These are phyloP conservation scores for Adansonia rubrostipa DNA, from an alignment of 441 rosid species.

Conservation along the genomic window DNA sequence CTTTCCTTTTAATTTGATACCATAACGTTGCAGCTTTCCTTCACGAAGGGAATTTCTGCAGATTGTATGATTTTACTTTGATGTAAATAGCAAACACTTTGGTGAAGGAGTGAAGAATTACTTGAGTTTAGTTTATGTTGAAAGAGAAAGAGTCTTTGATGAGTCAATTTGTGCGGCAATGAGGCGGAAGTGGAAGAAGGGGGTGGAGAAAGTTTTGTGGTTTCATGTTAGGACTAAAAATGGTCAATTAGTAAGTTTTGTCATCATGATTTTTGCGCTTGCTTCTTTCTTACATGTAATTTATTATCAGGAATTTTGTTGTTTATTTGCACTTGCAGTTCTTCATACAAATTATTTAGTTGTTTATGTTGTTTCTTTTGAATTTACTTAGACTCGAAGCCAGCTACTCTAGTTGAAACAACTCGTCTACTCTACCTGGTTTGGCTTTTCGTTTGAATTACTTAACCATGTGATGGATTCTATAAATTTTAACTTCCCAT, in stretches of 20 bases:
- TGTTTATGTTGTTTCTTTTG: conserved; percentile 23
- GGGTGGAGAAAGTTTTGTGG: conserved; percentile 21
- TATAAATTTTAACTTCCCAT: not conserved
- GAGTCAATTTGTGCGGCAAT: conserved; percentile 19
- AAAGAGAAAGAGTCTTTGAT: conserved; percentile 31
- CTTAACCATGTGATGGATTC: conserved; percentile 24
- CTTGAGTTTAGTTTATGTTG: conserved; percentile 15
- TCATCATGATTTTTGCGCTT: conserved; percentile 14
- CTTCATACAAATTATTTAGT: not conserved
- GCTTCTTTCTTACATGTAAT: conserved; percentile 15
- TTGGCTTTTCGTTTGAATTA: too few species aligned
- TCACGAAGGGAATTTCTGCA: conserved; percentile 34
- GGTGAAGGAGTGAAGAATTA: conserved; percentile 29
- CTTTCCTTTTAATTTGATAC: conserved; percentile 26
- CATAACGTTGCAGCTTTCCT: conserved; percentile 30
- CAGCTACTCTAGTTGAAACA: not conserved
- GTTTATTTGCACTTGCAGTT: conserved; percentile 22
- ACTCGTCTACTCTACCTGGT: conserved; percentile 1
- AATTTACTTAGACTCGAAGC: not conserved
- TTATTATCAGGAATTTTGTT: conserved; percentile 8
- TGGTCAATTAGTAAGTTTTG: conserved; percentile 24
- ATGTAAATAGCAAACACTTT: conserved; percentile 42
- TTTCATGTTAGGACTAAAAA: conserved; percentile 17
- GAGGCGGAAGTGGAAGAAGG: not conserved
- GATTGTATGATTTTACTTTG: conserved; percentile 33